Evolutionary conservation across 257 asterid genomes (phyloP), one percentile per base, ranked within the genome.

Genomic region (Capsicum baccatum): DNA sequence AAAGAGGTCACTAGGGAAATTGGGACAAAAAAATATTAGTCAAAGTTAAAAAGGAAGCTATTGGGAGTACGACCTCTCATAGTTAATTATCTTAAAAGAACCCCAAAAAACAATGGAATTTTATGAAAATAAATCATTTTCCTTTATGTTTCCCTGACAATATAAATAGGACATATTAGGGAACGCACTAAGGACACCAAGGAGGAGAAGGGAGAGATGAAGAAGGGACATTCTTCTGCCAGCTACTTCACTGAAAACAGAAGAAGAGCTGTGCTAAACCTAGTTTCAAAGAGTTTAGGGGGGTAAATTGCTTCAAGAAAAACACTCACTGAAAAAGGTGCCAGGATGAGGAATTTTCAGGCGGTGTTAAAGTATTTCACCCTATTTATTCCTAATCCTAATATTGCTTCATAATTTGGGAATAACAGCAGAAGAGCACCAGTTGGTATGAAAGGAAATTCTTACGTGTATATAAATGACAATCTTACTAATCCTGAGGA

Each of bases 111-210:
- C 21, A 50, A 12, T 3, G 13, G 6, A 21, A 50, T 21, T 21
- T 74, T 50, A 12, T 7, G 62, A 74, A 73, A 74, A 50, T 74
- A 50, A 19, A 74, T 74, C 62, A 13, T 48, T 48, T 48, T 73
- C 59, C 44, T 3, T 19, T 3, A 2, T 47, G 60, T 73, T 19
- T 50, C 21, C 21, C 80, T 73, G 80, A 44, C 35, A 71, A 44
- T 17, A 9, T 7, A 47, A 9, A 6, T 47, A 71, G 39, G 13
- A 48, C 39, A 48, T 6, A 47, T n/a, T n/a, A 47, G 80, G 60
- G 80, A 73, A 73, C 60, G 19, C 6, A n/a, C 44, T 3, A 19
- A 74, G 47, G 81, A 74, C 62, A 12, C 60, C 81, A 74, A 74
- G 44, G 50, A 50, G 81, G 62, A 50, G 13, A 74, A 74, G 81